Percentiles rank a stretch among this genome's conserved stretches.
These are phyloP conservation scores for Tremella fuciformis DNA, from an alignment of 768 basidiomycete species.

Conservation along the genomic window DNA sequence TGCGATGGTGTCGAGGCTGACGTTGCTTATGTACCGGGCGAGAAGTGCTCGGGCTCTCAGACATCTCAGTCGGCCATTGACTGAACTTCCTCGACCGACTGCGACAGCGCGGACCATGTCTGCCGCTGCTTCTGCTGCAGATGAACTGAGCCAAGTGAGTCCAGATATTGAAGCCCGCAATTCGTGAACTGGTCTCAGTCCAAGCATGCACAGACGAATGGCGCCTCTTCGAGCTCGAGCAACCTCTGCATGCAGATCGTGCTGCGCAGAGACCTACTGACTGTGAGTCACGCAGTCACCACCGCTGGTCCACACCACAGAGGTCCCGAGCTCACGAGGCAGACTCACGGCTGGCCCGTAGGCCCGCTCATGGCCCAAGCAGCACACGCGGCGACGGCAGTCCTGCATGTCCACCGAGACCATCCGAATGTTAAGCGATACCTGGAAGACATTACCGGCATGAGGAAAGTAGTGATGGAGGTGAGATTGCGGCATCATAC, in stretches of 20 bases:
- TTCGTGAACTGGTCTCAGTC: too few species aligned
- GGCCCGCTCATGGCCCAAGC: slow-evolving; percentile 52
- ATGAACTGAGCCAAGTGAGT: too few species aligned
- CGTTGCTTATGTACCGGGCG: too few species aligned
- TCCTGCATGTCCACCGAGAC: slow-evolving; percentile 40
- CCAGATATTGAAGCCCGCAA: too few species aligned
- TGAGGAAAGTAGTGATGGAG: slow-evolving; percentile 47
- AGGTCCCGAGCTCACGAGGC: not conserved
- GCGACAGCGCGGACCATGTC: too few species aligned
- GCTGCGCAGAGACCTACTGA: slow-evolving; percentile 39
- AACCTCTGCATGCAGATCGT: slow-evolving; percentile 51
- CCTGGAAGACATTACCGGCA: slow-evolving; percentile 34
- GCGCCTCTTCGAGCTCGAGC: not conserved
- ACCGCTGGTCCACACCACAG: not conserved
- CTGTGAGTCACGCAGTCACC: slow-evolving; percentile 21
- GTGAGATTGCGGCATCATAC: slow-evolving; percentile 6
- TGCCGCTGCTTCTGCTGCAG: too few species aligned
- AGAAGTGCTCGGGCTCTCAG: too few species aligned
- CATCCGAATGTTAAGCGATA: slow-evolving; percentile 43
- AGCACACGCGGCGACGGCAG: slow-evolving; percentile 50
- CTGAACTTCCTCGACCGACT: too few species aligned
- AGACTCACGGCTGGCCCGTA: slow-evolving; percentile 44
- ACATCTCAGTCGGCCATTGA: too few species aligned
- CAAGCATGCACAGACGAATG: too few species aligned
- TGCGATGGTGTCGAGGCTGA: too few species aligned